Evolutionary conservation across 371 early-diverging fungal species (phyloP), one percentile per base, ranked within the genome.

Genomic region (Mucor plumbeus): DNA sequence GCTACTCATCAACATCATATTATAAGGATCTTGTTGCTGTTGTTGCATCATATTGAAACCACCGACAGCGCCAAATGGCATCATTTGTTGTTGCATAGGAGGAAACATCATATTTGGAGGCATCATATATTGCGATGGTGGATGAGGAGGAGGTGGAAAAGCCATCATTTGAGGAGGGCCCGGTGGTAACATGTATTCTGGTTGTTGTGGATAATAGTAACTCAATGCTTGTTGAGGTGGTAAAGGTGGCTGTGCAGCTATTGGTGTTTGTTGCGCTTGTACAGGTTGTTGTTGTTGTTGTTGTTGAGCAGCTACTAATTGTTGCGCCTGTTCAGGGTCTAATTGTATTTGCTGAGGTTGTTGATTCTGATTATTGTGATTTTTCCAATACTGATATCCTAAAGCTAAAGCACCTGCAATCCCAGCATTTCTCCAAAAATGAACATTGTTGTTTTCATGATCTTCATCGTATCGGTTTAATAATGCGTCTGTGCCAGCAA

Each of bases 341-440:
- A 64, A 21, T 21, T 67, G 65, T 35, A 33, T 13, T 36, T 17
- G 56, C 14, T 67, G 67, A 43, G 40, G 58, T 17, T 63, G 44
- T 13, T 60, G 38, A 7, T 62, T 38, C n/a, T 59, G 58, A n/a
- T 60, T 13, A 9, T 65, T 34, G 40, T 71, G 72, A 35, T 71
- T 39, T 53, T 48, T 43, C 58, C 54, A 72, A 33, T 68, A 68
- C 21, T 72, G 68, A 53, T 72, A 72, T 0, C 68, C 72, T 7
- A 72, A 38, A 4, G 72, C 72, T 33, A 72, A 53, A 11, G 72
- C 72, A 40, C 72, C 72, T 7, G 72, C 72, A 13, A 72, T 1
- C 0, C 72, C 72, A 8, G 72, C 72, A 53, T 72, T 72, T 50
- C 72, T 21, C 68, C 64, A 72, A 39, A 68, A 61, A 50, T 72